Percentiles rank a stretch among this genome's conserved stretches.
Evolutionary conservation across 768 basidiomycete species (phyloP).

Genomic region (Tricholomella constricta): DNA sequence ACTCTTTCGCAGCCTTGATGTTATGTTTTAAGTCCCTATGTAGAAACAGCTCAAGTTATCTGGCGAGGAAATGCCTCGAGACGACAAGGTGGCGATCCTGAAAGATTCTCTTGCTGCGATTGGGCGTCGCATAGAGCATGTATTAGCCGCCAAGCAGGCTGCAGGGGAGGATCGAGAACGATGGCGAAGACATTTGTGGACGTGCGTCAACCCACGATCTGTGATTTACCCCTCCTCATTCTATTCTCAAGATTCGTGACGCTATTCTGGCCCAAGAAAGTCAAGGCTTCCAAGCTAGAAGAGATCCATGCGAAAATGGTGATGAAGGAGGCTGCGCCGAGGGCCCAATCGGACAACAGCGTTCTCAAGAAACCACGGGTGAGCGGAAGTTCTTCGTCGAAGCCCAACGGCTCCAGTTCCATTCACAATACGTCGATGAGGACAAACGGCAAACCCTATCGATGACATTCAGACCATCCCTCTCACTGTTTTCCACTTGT

Average conservation of each 20-base stretch:
- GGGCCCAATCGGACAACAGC: constrained; percentile 51
- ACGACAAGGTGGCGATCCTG: constrained; percentile 93
- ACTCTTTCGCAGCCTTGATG: neutral
- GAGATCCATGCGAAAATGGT: constrained; percentile 98
- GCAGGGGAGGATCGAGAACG: constrained; percentile 82
- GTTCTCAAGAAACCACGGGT: constrained; percentile 62
- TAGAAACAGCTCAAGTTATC: constrained; percentile 95
- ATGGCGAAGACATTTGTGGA: constrained; percentile 96
- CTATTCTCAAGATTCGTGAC: constrained; percentile 74
- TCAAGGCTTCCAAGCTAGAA: constrained; percentile 89
- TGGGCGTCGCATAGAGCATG: constrained; percentile 86
- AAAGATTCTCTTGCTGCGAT: constrained; percentile 96
- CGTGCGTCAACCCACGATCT: constrained; percentile 57
- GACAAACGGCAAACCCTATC: constrained; percentile 63
- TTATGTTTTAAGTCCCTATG: constrained; percentile 8
- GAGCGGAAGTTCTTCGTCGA: constrained; percentile 42
- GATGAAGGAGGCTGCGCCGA: constrained; percentile 77
- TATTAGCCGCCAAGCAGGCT: constrained; percentile 73
- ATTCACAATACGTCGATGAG: constrained; percentile 45
- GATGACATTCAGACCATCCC: constrained; percentile 39
- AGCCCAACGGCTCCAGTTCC: constrained; percentile 54
- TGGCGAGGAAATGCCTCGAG: constrained; percentile 90
- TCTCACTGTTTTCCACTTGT: constrained; percentile 9
- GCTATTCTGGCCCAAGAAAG: constrained; percentile 97
- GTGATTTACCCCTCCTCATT: constrained; percentile 2